Evolutionary conservation across 2,329 filamentous ascomycete species (phyloP), one percentile per base, ranked within the genome.

Genomic region (Pyrenochaeta sp.): DNA sequence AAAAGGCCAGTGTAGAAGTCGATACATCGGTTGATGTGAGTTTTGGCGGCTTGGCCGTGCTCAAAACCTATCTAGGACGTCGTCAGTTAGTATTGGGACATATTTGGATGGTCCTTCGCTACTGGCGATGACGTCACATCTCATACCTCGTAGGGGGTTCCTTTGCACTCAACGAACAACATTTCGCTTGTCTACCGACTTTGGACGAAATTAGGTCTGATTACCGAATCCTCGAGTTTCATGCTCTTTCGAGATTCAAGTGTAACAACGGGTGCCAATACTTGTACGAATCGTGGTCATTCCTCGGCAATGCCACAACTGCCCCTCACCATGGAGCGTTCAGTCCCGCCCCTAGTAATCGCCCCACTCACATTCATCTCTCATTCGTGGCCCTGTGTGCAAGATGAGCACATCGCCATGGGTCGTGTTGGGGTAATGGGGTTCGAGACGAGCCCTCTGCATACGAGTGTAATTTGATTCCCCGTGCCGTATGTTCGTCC

Each of bases 1-100:
- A 84, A 84, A 39, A 83, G 76, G 2, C 57, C 56, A 0, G 75
- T 71, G 63, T 84, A 84, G 70, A 84, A 80, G 39, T 56, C 58
- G 42, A 84, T 79, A 48, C 76, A 76, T 50, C 77, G 69, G 3
- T 51, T 49, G 36, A 84, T 78, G 31, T 81, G 75, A 0, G 60
- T 15, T 6, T 61, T 66, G 1, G 81, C 77, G 10, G 69, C 58
- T 4, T 56, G 56, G 42, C 82, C 82, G 63, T 84, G 82, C 33
- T 77, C 69, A 36, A 76, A 50, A 44, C 82, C 82, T 40, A 84
- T 83, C 81, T 84, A 23, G 20, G 18, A 10, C 9, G 23, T n/a
- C 23, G 23, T 42, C 9, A 30, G 35, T 4, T 14, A 18, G 11
- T 11, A 31, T 32, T 18, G 43, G n/a, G n/a, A n/a, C n/a, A n/a